phyloP scores from a whole-genome alignment of 352 stramenopile genomes.

The Globisporangium acanthophoron region DNA sequence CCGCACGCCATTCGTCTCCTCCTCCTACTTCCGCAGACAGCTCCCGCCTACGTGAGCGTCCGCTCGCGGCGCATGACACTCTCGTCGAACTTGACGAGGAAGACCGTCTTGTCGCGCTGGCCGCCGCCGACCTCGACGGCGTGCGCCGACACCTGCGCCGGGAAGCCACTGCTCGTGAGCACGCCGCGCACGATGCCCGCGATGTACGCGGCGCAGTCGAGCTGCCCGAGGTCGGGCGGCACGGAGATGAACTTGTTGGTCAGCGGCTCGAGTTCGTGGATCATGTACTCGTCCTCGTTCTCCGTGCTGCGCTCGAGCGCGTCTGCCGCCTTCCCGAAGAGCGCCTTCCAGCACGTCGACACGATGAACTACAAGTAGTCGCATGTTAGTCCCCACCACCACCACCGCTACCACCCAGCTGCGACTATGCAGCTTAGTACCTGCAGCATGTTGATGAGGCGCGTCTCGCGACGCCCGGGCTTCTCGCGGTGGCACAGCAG shows the following conservation, averaged over 20 bases:
- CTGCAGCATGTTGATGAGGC: constrained; percentile 80
- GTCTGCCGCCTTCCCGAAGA: constrained; percentile 96
- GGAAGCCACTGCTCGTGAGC: constrained; percentile 78
- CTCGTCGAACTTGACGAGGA: constrained; percentile 85
- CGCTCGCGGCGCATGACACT: constrained; percentile 75
- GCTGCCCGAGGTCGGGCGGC: constrained; percentile 91
- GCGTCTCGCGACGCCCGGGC: constrained; percentile 68
- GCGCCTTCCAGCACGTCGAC: constrained; percentile 91
- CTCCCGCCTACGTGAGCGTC: constrained; percentile 36
- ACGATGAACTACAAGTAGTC: constrained; percentile 80
- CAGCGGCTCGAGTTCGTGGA: constrained; percentile 91
- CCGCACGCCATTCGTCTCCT: background rate
- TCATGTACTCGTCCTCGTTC: constrained; percentile 99
- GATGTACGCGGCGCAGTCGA: constrained; percentile 96
- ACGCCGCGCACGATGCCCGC: constrained; percentile 92
- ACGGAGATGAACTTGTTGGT: constrained; percentile 97
- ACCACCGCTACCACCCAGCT: no score
- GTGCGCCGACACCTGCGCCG: constrained; percentile 73
- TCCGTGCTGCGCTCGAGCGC: constrained; percentile 95
- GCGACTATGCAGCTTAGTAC: background rate
- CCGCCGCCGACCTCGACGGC: constrained; percentile 54
- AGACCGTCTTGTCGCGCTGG: constrained; percentile 78
- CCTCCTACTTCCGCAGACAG: background rate
- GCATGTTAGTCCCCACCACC: background rate
- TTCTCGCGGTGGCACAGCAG: constrained; percentile 88